A percentile compares a stretch with the other conserved stretches of the same genome.
These are phyloP conservation scores for Penstemon newberryi DNA, from an alignment of 257 asterid genomes.

Conservation along the genomic window DNA sequence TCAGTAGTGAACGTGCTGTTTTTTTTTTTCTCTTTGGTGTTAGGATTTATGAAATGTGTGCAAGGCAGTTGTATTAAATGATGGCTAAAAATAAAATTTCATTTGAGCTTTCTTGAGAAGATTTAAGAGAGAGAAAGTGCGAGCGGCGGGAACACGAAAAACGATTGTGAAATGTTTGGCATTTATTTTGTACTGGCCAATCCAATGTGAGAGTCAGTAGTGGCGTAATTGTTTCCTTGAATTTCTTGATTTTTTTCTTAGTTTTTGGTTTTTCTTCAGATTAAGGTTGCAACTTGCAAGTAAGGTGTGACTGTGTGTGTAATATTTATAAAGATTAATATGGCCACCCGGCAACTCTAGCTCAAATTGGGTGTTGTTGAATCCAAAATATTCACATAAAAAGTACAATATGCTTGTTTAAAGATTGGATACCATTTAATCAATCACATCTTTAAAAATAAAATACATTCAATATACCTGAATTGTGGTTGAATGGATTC, in stretches of 20 bases:
- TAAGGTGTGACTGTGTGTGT: slow-evolving; percentile 7
- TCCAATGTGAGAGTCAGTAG: slow-evolving; percentile 40
- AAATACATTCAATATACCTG: no score
- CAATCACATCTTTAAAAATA: no score
- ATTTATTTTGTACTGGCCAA: slow-evolving; percentile 25
- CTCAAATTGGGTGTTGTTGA: not conserved
- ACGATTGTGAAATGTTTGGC: slow-evolving; percentile 46
- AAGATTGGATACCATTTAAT: not conserved
- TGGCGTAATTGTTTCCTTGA: slow-evolving; percentile 35
- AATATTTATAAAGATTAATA: not conserved
- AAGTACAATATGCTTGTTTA: no score
- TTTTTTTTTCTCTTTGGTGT: no score
- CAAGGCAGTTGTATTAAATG: slow-evolving; percentile 20
- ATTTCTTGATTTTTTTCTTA: slow-evolving; percentile 1
- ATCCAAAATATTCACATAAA: not conserved
- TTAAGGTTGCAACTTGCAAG: slow-evolving; percentile 18
- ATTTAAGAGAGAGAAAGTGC: slow-evolving; percentile 14
- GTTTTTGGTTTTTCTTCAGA: not conserved
- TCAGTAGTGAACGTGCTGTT: no score
- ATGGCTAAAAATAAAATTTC: not conserved
- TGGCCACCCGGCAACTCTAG: not conserved
- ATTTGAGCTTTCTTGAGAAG: slow-evolving; percentile 38
- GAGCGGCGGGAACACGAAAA: slow-evolving; percentile 33
- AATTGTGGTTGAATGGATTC: no score
- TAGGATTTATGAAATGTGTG: not conserved